Conservation (phyloP, 257 asterid species). For the Nicotiana otophora region DNA sequence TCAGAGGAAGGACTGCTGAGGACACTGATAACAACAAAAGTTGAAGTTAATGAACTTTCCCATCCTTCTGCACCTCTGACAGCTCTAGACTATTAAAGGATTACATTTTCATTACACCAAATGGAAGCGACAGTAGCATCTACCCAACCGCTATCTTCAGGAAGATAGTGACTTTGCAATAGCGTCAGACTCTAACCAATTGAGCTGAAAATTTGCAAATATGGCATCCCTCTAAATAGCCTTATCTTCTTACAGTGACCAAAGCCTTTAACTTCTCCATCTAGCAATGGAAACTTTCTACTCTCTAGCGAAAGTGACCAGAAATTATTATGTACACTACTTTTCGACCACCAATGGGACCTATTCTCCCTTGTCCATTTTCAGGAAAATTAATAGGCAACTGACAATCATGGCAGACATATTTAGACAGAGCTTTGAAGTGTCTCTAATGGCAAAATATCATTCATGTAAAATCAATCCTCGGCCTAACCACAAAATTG, state of each 20-base stretch:
- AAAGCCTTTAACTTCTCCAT: neutral
- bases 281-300: neutral
- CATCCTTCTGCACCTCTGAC: neutral
- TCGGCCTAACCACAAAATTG: neutral
- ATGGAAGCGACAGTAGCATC: neutral
- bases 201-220: neutral
- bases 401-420: neutral
- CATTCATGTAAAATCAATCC: neutral
- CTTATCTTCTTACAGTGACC: neutral
- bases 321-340: neutral
- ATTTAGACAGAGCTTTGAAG: neutral
- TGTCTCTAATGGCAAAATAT: neutral
- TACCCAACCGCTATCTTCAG: neutral
- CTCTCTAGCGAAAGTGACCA: neutral
- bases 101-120: neutral
- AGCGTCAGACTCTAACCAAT: neutral
- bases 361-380: neutral
- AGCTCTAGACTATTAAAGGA: neutral
- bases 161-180: neutral
- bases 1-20: neutral
- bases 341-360: neutral
- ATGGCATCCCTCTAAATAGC: neutral
- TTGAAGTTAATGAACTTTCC: neutral
- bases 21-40: neutral
- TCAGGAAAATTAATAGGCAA: neutral